Evolutionary conservation across 192 early-diverging fungal genomes (phyloP).

Genomic region (Umbelopsis vinacea): DNA sequence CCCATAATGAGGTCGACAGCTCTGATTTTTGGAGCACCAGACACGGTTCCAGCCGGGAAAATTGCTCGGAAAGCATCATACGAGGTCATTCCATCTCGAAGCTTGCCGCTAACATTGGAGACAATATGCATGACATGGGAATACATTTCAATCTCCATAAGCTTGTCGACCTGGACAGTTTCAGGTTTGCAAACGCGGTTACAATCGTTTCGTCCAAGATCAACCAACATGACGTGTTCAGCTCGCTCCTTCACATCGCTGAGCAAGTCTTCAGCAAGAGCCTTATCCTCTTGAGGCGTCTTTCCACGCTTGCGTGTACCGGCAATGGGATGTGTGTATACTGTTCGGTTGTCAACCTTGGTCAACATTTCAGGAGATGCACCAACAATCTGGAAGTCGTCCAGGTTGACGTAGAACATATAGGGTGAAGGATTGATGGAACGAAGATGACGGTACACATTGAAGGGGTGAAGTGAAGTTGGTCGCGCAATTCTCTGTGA

Average conservation of each 20-base stretch:
- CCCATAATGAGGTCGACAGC: constrained; percentile 95
- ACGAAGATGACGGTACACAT: constrained; percentile 94
- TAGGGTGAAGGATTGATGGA: constrained; percentile 99
- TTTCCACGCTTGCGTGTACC: constrained; percentile 93
- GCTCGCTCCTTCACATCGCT: constrained; percentile 95
- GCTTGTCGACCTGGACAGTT: constrained; percentile 91
- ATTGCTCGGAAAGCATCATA: constrained; percentile 98
- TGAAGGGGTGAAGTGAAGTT: constrained; percentile 95
- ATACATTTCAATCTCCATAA: constrained; percentile 98
- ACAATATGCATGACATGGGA: constrained; percentile 99
- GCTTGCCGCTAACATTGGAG: constrained; percentile 88
- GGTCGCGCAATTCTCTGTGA: constrained; percentile 87
- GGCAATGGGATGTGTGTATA: constrained; percentile 96
- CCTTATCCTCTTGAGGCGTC: constrained; percentile 86
- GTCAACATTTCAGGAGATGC: constrained; percentile 98
- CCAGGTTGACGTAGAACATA: constrained; percentile 98
- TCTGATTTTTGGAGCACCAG: constrained; percentile 97
- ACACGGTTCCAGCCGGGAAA: constrained; percentile 97
- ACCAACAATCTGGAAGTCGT: constrained; percentile 93
- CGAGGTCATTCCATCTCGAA: constrained; percentile 87
- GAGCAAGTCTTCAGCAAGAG: constrained; percentile 86
- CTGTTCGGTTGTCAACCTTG: constrained; percentile 81
- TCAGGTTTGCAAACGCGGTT: constrained; percentile 95
- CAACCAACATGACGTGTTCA: constrained; percentile 99
- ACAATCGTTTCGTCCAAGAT: constrained; percentile 97